A percentile compares a stretch with the other conserved stretches of the same genome.
Evolutionary conservation across 2,329 filamentous ascomycete species (phyloP).

Genomic region (Colletotrichum neosansevieriae): DNA sequence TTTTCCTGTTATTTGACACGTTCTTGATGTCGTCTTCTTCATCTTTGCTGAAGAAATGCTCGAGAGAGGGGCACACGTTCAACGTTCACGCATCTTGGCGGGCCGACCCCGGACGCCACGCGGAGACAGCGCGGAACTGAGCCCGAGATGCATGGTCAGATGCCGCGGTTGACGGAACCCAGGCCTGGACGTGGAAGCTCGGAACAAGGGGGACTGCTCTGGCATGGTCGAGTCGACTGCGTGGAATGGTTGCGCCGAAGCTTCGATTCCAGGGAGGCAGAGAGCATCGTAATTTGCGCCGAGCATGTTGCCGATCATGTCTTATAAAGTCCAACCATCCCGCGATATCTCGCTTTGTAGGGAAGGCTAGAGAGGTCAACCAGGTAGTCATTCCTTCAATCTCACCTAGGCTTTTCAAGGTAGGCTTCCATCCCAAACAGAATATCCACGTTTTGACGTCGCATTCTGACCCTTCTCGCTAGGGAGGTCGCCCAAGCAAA

Average conservation of each 20-base stretch:
- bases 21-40: neutral
- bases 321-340: constrained; percentile 19
- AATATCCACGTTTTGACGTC: constrained; percentile 5
- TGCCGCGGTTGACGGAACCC: neutral
- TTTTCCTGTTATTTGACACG: neutral
- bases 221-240: constrained; percentile 1
- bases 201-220: neutral
- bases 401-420: neutral
- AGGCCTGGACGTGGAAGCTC: neutral
- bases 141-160: constrained; percentile 3
- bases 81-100: constrained; percentile 5
- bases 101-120: constrained; percentile 4
- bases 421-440: too few relatives aligned
- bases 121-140: neutral
- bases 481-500: constrained; percentile 4
- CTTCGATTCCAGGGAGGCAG: constrained; percentile 4
- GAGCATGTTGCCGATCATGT: constrained; percentile 3
- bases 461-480: constrained; percentile 2
- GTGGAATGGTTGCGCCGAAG: constrained; percentile 7
- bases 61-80: neutral
- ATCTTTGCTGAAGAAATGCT: constrained; percentile 1
- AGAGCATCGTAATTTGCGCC: neutral
- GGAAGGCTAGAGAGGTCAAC: neutral
- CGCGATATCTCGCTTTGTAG: neutral
- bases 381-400: constrained; percentile 7